Base-by-base conservation (phyloP, 129 eudicot species). In the Escallonia rubra region DNA sequence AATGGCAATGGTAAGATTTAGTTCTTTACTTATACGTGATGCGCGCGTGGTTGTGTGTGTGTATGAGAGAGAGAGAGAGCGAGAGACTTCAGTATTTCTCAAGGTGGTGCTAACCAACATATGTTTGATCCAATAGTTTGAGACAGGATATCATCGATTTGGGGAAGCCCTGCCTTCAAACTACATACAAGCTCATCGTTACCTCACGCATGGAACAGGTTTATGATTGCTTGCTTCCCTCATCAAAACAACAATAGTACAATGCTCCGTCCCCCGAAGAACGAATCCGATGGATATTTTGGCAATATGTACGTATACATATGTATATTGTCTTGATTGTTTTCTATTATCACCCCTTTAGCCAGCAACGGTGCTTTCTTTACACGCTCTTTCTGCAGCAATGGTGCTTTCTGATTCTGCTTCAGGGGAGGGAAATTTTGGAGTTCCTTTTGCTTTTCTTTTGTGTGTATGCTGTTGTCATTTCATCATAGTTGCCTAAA, bases 201-300 rank as follows among this genome's bases (percentile, higher is more conserved):
- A 74, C 83, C 10, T 84, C 95, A 38, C 89, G 99, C 23, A 71
- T 93, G 83, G 98, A 71, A 60, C 75, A 81, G 16, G 80, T 83
- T 57, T 93, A 93, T 49, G 90, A 89, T 54, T 93, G 99, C 79
- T 82, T 93, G 83, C 96, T 89, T 73, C 96, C 95, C 34, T 69
- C 82, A 3, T 10, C 85, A 56, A 68, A 52, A 7, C 89, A 85
- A 43, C 76, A 52, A 23, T 82, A 73, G 71, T 47, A 13, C 16
- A 10, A 54, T 11, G 23, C 14, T 34, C 3, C 38, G 14, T 54
- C 34, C 13, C 12, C 55, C 10, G 34, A 23, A 23, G 34, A 1
- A 23, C 34, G 34, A 23, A 23, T 23, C 34, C 34, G 34, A 23
- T 23, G 34, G 34, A 23, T 23, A 23, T 23, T 23, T 23, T 23